phyloP scores from a whole-genome alignment of 106 monocot genomes.

The Gastrodia elata region DNA sequence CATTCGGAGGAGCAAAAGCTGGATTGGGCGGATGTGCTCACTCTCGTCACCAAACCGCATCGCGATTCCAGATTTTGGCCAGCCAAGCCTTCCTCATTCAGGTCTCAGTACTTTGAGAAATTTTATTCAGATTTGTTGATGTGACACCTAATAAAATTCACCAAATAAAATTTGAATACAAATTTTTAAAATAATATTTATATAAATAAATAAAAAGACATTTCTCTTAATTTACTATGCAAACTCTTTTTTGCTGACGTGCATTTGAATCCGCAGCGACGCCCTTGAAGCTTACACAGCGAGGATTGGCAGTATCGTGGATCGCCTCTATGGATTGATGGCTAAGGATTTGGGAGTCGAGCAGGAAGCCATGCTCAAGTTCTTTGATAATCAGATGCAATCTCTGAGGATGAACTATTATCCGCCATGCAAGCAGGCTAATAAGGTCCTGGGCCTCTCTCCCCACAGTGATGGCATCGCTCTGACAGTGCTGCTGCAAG shows the following conservation, averaged over 20 bases:
- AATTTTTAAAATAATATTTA: background rate
- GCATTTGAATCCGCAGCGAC: background rate
- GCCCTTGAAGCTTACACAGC: background rate
- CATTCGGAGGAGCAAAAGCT: slow-evolving; percentile 7
- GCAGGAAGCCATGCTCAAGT: background rate
- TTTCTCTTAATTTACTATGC: background rate
- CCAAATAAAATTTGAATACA: background rate
- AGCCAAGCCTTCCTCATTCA: background rate
- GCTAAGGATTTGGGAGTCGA: background rate
- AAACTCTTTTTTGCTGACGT: background rate
- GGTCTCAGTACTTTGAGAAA: too few relatives aligned
- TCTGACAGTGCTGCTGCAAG: slow-evolving; percentile 15
- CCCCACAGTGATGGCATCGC: slow-evolving; percentile 7
- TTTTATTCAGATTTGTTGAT: background rate
- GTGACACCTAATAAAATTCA: background rate
- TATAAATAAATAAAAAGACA: background rate
- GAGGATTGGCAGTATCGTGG: background rate
- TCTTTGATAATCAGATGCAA: background rate
- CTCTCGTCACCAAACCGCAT: background rate
- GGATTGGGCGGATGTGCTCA: slow-evolving; percentile 11
- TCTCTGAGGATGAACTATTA: slow-evolving; percentile 9
- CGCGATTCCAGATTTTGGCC: slow-evolving; percentile 11
- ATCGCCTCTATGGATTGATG: background rate
- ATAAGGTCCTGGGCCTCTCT: slow-evolving; percentile 7
- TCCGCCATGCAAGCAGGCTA: slow-evolving; percentile 4